Conservation (phyloP, 164 flowering plant genomes). For the Aristolochia contorta region DNA sequence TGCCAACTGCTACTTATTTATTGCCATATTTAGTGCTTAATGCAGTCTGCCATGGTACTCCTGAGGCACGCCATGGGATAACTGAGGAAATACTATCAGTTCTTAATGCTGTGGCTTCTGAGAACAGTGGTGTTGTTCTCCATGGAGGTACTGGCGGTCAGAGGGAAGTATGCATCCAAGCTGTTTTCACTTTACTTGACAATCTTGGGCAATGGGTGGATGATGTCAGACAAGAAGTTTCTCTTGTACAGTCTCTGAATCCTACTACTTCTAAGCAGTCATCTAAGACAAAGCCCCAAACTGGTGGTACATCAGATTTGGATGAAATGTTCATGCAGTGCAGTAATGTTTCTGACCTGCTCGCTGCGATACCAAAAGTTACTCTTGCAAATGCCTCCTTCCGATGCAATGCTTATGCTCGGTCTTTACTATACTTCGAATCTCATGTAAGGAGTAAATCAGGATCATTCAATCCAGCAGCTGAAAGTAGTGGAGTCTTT, state of each 20-base stretch:
- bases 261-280: slow-evolving; percentile 39
- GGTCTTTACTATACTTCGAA: slow-evolving; percentile 89
- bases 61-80: slow-evolving; percentile 78
- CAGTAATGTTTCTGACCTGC: slow-evolving; percentile 70
- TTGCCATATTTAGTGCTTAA: slow-evolving; percentile 87
- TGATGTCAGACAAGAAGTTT: slow-evolving; percentile 74
- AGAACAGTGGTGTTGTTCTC: slow-evolving; percentile 43
- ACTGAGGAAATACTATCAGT: slow-evolving; percentile 86
- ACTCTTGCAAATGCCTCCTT: slow-evolving; percentile 89
- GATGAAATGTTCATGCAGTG: slow-evolving; percentile 63
- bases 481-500: slow-evolving; percentile 79
- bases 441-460: slow-evolving; percentile 76
- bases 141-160: slow-evolving; percentile 59
- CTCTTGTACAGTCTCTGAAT: slow-evolving; percentile 68
- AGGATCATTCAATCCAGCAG: slow-evolving; percentile 93
- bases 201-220: slow-evolving; percentile 99
- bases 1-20: slow-evolving; percentile 86
- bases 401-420: slow-evolving; percentile 94
- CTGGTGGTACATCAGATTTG: slow-evolving; percentile 18
- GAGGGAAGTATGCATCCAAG: slow-evolving; percentile 95
- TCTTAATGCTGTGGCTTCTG: slow-evolving; percentile 86
- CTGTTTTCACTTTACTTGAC: slow-evolving; percentile 93
- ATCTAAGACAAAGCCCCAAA: slow-evolving; percentile 36
- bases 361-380: slow-evolving; percentile 78
- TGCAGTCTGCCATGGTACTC: slow-evolving; percentile 85